Percentiles rank a stretch among this genome's conserved stretches.
phyloP scores from a whole-genome alignment of 768 basidiomycete genomes.

The Sporobolomyces phaffii region DNA sequence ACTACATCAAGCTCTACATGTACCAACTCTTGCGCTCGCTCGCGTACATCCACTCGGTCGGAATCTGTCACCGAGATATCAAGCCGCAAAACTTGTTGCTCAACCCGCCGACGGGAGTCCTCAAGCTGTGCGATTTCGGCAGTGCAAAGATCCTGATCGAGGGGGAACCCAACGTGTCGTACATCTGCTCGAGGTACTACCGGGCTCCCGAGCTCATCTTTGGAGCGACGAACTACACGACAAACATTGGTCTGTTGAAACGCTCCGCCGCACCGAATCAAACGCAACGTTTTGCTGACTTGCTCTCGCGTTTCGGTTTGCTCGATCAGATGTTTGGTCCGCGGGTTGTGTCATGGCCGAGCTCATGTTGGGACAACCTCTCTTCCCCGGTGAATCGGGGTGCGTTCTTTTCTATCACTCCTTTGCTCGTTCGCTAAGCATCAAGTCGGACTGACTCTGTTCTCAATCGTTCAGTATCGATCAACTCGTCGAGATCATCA shows the following conservation, averaged over 20 bases:
- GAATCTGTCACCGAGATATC: constrained; percentile 99
- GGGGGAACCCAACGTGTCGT: constrained; percentile 97
- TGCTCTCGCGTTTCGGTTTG: too few relatives aligned
- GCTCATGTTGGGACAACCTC: constrained; percentile 95
- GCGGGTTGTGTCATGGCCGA: constrained; percentile 99
- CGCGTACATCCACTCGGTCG: constrained; percentile 98
- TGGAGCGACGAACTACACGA: constrained; percentile 98
- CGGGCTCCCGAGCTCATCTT: constrained; percentile 98
- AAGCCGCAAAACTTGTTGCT: constrained; percentile 98
- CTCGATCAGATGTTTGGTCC: constrained; percentile 83
- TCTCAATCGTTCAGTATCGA: constrained; percentile 70
- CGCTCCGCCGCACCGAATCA: too few relatives aligned
- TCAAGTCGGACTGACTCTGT: neutral
- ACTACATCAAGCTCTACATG: constrained; percentile 99
- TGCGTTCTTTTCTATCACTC: neutral
- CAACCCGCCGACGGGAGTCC: constrained; percentile 90
- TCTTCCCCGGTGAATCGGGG: constrained; percentile 84
- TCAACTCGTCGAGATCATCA: constrained; percentile 99
- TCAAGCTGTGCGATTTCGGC: constrained; percentile 98
- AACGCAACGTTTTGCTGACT: too few relatives aligned
- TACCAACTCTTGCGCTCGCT: constrained; percentile 96
- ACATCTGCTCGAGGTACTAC: constrained; percentile 99
- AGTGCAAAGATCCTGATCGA: constrained; percentile 97
- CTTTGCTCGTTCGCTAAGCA: too few relatives aligned
- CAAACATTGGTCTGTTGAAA: constrained; percentile 86